Conservation (phyloP, 495 filamentous ascomycete species). For the Hyaloscypha finlandica region DNA sequence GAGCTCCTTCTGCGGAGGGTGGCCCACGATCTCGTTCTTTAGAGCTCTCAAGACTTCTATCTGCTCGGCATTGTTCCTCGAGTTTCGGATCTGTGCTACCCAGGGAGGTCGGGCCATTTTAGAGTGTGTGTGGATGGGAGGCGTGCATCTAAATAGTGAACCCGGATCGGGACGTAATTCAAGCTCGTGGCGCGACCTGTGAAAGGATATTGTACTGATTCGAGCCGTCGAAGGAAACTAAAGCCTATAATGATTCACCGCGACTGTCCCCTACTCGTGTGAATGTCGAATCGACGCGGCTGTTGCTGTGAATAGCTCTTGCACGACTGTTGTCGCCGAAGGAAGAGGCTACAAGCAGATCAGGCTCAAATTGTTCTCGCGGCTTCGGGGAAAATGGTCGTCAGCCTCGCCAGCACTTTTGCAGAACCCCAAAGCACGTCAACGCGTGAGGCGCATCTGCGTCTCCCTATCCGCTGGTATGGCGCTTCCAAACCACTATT, state of each 20-base stretch:
- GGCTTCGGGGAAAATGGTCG: background rate
- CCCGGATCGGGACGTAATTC: background rate
- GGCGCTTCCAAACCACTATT: background rate
- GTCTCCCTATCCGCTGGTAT: background rate
- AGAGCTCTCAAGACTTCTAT: constrained; percentile 65
- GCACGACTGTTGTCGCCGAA: background rate
- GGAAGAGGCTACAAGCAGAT: background rate
- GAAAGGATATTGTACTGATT: background rate
- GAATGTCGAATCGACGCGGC: background rate
- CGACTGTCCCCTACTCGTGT: background rate
- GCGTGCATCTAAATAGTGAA: background rate
- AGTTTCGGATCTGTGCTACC: constrained; percentile 62
- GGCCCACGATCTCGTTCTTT: constrained; percentile 89
- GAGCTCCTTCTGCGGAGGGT: constrained; percentile 80
- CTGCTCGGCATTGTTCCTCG: constrained; percentile 61
- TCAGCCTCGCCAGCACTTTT: constrained; percentile 3
- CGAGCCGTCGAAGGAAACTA: background rate
- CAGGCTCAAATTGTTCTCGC: background rate
- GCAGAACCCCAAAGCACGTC: background rate
- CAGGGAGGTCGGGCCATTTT: constrained; percentile 31
- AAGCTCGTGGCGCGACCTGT: background rate
- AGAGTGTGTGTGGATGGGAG: background rate
- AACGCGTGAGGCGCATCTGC: background rate
- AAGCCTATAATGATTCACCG: background rate
- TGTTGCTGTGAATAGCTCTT: background rate